Base-by-base conservation (phyloP, 352 stramenopile species). In the Pythium monospermum region DNA sequence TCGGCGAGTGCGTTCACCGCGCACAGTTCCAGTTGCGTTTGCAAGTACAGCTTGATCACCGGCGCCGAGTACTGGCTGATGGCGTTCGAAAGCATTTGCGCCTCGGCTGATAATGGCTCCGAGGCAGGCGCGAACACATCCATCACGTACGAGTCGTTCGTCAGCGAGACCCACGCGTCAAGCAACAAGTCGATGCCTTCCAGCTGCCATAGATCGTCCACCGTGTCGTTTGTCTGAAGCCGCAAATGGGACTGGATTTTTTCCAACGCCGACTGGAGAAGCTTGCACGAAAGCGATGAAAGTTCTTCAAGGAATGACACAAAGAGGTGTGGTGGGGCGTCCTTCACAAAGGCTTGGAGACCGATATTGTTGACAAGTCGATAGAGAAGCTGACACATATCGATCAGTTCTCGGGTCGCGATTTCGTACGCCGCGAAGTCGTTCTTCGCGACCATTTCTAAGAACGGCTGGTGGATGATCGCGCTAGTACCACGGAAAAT, bases 141-240 rank as follows among this genome's bases (percentile, higher is more conserved):
- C 1, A 89, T 58, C n/a, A n/a, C n/a, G 31, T 73, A 66, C 15
- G 71, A 68, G 39, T 88, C 69, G 32, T 80, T 83, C 21, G 79
- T 61, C 18, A 94, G 74, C 21, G 77, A 54, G 31, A 87, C 81
- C 83, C 83, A 94, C 3, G 81, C 81, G 56, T 94, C 83, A 22
- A 94, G 61, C 4, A 94, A 57, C 27, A 92, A 69, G 28, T 92
- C 81, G 12, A 94, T 53, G 5, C 77, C 83, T 46, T 94, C 83
- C 15, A 92, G 61, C 45, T 91, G 73, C 83, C 83, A 94, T n/a
- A 94, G 53, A 13, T 91, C 80, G 23, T 88, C 74, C 1, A 89
- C 73, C 0, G 64, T 47, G 8, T 86, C 70, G 28, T 68, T 65
- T 15, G 59, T 65, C 21, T 67, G 68, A 3, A 71, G 63, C 22